These are phyloP conservation scores for Melampsora americana DNA, from an alignment of 1,284 basidiomycete genomes.

Conservation along the genomic window DNA sequence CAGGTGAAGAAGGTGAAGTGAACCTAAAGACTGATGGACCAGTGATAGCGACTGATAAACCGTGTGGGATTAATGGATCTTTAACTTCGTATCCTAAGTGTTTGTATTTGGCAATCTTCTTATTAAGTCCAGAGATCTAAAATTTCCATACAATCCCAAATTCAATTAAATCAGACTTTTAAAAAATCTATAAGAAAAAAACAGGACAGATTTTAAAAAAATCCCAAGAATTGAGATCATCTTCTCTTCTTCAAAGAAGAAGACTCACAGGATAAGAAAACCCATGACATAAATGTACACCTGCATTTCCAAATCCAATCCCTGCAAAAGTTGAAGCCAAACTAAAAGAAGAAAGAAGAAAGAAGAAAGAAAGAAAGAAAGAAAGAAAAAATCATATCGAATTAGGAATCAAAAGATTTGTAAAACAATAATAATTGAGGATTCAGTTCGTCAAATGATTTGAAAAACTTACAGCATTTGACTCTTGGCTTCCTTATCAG, in stretches of 20 bases:
- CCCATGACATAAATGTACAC: conserved; percentile 84
- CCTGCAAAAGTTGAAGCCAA: conserved; percentile 86
- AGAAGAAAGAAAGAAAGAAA: too few species aligned
- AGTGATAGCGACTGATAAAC: conserved; percentile 69
- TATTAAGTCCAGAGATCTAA: conserved; percentile 90
- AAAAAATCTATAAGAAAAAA: too few species aligned
- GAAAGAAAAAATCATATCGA: conserved; percentile 8
- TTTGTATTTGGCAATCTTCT: conserved; percentile 80
- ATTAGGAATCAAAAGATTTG: too few species aligned
- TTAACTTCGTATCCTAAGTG: conserved; percentile 65
- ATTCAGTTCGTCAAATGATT: neutral
- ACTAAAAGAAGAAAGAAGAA: too few species aligned
- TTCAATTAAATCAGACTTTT: too few species aligned
- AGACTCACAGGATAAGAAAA: conserved; percentile 71
- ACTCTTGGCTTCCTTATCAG: conserved; percentile 74
- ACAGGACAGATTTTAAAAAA: too few species aligned
- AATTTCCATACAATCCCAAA: conserved; percentile 21
- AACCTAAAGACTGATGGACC: conserved; percentile 89
- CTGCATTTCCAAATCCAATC: conserved; percentile 90
- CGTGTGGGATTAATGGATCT: conserved; percentile 77
- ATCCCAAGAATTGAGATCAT: too few species aligned
- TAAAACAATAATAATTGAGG: too few species aligned
- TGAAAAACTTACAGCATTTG: conserved; percentile 81
- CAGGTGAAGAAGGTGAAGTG: conserved; percentile 83
- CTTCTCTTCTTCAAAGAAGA: too few species aligned